Base-by-base conservation (phyloP, 768 basidiomycete species). In the Lentinula sp. region DNA sequence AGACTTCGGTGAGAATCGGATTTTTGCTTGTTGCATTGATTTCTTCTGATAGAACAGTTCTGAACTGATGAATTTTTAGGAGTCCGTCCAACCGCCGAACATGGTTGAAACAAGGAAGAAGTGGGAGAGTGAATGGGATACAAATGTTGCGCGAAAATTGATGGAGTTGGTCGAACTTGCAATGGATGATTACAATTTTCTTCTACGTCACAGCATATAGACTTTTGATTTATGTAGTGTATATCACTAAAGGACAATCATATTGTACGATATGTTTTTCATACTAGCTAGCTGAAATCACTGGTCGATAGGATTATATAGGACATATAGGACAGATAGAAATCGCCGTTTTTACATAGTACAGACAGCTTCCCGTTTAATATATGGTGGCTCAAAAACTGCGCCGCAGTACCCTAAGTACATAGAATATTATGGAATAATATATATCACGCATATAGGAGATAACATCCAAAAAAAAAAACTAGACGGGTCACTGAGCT, bases 111-210 rank as follows among this genome's bases (percentile, higher is more conserved):
- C 46, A 52, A 32, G 11, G 23, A 34, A 60, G 21, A 60, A 52
- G 28, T 60, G 59, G 59, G 50, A 16, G 13, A 32, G n/a, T 16
- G 59, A 60, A 18, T 60, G 59, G 59, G 50, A 60, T 40, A n/a
- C 2, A 23, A 28, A 60, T 10, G 50, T 43, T 35, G 59, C 59
- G n/a, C 45, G 37, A 31, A 37, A 52, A 34, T 35, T 60, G 50
- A 16, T 5, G 21, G 50, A 52, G n/a, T 35, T 40, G 23, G 59
- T 60, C 9, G 59, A 60, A 10, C 16, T 40, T 39, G 48, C 59
- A 10, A 60, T 60, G 49, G 34, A 49, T 7, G 59, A 60, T 39
- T 60, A 60, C 28, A 45, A 52, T 34, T 31, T 34, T 42, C 39
- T 60, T 3, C 31, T 60, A 11, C n/a, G 21, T 11, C 42, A 43